Conservation (phyloP, 441 rosid species). For the Populus hybrid region DNA sequence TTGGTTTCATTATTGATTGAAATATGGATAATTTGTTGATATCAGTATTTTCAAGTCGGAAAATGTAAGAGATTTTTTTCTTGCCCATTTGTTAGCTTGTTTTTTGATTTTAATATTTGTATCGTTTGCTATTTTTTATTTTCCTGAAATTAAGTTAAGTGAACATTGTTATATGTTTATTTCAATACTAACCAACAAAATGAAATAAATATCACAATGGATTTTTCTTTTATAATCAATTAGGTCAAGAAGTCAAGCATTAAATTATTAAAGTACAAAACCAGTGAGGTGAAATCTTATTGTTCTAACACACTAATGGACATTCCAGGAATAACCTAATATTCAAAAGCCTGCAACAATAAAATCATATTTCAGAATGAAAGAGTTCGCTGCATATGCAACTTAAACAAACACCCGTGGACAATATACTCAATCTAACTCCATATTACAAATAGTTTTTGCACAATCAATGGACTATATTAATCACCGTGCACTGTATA, state of each 20-base stretch:
- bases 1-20: no score
- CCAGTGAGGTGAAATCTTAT: conserved; percentile 42
- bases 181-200: no score
- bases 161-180: no score
- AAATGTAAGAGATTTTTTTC: no score
- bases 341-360: conserved; percentile 68
- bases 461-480: background rate
- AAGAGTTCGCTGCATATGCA: background rate
- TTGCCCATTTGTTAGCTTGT: no score
- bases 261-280: conserved; percentile 2
- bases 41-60: no score
- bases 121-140: no score
- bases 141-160: no score
- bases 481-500: background rate
- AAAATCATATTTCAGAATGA: conserved; percentile 17
- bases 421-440: background rate
- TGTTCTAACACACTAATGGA: conserved; percentile 79
- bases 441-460: background rate
- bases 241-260: background rate
- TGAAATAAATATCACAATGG: no score
- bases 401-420: background rate
- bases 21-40: no score
- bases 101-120: no score
- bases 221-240: no score
- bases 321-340: conserved; percentile 86